A percentile compares a stretch with the other conserved stretches of the same genome.
These are phyloP conservation scores for Paradendryphiella salina DNA, from an alignment of 2,329 filamentous ascomycete species.

Conservation along the genomic window DNA sequence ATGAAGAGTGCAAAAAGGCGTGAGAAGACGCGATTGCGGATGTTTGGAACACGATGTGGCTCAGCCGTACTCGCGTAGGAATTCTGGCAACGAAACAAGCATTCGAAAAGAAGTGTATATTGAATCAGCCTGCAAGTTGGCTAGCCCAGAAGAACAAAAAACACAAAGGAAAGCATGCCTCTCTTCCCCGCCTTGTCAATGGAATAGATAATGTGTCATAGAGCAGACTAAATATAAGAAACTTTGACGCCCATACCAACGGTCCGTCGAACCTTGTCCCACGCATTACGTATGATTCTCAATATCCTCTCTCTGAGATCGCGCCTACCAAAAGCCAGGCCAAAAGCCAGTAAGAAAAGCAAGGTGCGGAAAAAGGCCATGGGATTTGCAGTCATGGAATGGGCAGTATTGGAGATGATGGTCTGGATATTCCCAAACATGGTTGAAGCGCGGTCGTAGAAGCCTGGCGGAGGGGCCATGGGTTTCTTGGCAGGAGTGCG, in stretches of 20 bases:
- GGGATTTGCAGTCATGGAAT: slow-evolving; percentile 58
- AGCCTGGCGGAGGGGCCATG: slow-evolving; percentile 39
- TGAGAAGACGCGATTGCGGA: no score
- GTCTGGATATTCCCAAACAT: slow-evolving; percentile 54
- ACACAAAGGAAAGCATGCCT: no score
- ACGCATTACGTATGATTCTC: slow-evolving; percentile 68
- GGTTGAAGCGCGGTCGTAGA: slow-evolving; percentile 51
- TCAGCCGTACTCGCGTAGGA: no score
- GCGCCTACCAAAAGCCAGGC: slow-evolving; percentile 74
- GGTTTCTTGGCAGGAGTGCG: slow-evolving; percentile 40
- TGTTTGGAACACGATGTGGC: no score
- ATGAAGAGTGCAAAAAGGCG: no score
- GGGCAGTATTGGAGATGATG: slow-evolving; percentile 55
- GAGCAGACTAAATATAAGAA: slow-evolving; percentile 73
- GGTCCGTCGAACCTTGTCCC: slow-evolving; percentile 81
- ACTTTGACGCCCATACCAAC: slow-evolving; percentile 97
- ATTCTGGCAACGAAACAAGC: no score
- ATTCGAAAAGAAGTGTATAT: no score
- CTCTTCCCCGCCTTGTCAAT: no score
- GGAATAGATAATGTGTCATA: no score
- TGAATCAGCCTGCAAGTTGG: no score
- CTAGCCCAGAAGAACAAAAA: no score
- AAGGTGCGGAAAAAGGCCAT: slow-evolving; percentile 64
- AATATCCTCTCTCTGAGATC: slow-evolving; percentile 75
- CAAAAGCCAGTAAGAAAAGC: slow-evolving; percentile 76